A percentile compares a stretch with the other conserved stretches of the same genome.
Conservation (phyloP, 139 green algal species). For the Tetradesmus obliquus region DNA sequence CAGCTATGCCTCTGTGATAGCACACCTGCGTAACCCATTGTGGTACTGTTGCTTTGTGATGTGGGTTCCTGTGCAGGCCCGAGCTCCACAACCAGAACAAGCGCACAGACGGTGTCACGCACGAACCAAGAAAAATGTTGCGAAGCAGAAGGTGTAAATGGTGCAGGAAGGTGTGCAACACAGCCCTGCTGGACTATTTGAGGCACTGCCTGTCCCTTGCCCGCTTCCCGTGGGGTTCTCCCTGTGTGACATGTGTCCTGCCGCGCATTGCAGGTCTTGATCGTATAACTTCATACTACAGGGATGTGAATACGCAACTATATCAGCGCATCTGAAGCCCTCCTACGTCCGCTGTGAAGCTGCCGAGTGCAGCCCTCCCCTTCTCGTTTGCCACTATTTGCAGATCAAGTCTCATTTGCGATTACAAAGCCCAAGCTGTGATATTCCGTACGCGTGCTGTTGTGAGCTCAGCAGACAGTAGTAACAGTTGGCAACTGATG, state of each 20-base stretch:
- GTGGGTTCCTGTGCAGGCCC: neutral
- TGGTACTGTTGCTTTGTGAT: neutral
- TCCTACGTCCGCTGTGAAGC: too few species aligned
- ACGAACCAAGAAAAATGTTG: neutral
- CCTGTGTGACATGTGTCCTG: neutral
- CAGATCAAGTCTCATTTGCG: neutral
- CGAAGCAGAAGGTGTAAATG: neutral
- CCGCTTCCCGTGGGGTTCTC: neutral
- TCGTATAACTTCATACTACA: neutral
- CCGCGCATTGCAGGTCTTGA: neutral
- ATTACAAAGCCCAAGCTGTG: too few species aligned
- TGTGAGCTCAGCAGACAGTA: neutral
- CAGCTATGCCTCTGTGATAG: neutral
- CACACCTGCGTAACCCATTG: constrained; percentile 28
- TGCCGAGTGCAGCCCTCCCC: neutral
- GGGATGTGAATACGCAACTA: too few species aligned
- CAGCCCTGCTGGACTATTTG: neutral
- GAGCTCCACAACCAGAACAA: constrained; percentile 4
- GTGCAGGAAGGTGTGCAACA: neutral
- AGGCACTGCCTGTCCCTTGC: neutral
- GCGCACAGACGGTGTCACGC: neutral
- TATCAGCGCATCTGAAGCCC: too few species aligned
- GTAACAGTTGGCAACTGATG: neutral
- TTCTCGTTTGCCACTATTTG: neutral
- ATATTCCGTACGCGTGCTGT: too few species aligned